Evolutionary conservation across 2,329 filamentous ascomycete species (phyloP).

Genomic region (Pseudocercospora pini-densiflorae): DNA sequence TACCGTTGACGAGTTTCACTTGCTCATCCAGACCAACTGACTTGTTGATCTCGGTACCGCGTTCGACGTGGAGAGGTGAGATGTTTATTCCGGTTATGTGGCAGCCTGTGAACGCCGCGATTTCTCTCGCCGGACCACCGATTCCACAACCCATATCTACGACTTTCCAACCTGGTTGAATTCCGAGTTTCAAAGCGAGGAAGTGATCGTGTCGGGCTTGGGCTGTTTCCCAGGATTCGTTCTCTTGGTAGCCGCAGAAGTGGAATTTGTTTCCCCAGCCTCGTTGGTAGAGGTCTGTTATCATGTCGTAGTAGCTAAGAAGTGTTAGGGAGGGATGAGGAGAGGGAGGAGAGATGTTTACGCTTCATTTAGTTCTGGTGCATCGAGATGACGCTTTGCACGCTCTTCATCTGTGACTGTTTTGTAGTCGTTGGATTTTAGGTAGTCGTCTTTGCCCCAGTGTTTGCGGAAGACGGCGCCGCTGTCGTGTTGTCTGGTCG

Average conservation of each 20-base stretch:
- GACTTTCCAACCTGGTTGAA: slow-evolving; percentile 34
- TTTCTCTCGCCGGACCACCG: slow-evolving; percentile 38
- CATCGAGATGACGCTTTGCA: neutral
- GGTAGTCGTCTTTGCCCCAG: slow-evolving; percentile 7
- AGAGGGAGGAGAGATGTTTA: neutral
- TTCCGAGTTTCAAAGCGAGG: slow-evolving; percentile 32
- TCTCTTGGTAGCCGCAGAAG: slow-evolving; percentile 85
- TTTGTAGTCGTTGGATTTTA: slow-evolving; percentile 8
- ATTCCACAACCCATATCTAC: slow-evolving; percentile 42
- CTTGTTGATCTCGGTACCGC: slow-evolving; percentile 64
- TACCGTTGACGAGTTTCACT: slow-evolving; percentile 80
- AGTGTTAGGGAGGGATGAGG: neutral
- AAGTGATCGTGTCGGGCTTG: slow-evolving; percentile 59
- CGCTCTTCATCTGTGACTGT: slow-evolving; percentile 5
- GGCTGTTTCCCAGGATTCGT: slow-evolving; percentile 82
- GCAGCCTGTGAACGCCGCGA: slow-evolving; percentile 36
- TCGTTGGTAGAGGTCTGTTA: slow-evolving; percentile 95
- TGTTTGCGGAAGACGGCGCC: slow-evolving; percentile 2
- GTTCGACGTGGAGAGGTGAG: slow-evolving; percentile 37
- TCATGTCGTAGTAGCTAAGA: slow-evolving; percentile 84
- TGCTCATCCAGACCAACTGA: slow-evolving; percentile 78
- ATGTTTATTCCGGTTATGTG: slow-evolving; percentile 38
- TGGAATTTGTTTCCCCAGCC: slow-evolving; percentile 94
- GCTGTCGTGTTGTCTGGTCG: slow-evolving; percentile 9
- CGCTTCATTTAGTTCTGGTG: slow-evolving; percentile 3